Evolutionary conservation across 1,139 yeast genomes (phyloP), one percentile per base, ranked within the genome.

Genomic region (Hyphopichia buzzinii): DNA sequence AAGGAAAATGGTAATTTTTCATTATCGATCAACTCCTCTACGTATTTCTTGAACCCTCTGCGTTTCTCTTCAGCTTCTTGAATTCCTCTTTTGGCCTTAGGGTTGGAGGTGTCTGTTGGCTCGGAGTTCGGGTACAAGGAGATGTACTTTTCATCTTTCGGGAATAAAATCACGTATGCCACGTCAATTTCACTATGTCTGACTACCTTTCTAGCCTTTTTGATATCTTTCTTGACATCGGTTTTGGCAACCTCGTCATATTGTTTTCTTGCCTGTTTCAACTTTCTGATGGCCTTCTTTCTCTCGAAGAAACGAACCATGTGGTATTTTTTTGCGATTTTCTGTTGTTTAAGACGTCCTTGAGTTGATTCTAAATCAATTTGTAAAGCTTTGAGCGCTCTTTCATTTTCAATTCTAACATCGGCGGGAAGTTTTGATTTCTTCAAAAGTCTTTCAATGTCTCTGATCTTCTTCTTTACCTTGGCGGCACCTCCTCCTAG

Each of bases 301-400:
- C 76, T 77, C 59, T 92, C 98, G 45, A 92, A 87, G 54, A 94
- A 92, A 46, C 94, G 74, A 33, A 92, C 92, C 94, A 89, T 90
- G 54, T 88, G 97, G 58, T 94, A 92, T 60, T 83, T 86, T 48
- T 81, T 76, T n/a, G 88, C 79, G 31, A 74, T 64, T 39, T 77
- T 75, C 48, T 75, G 77, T 6, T 81, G 77, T 47, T 73, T 74
- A 34, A 72, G 67, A 29, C 69, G 67, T 23, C 60, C 44, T 44
- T 77, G 74, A 8, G 79, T 77, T 34, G 72, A 72, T 38, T 70
- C 74, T 35, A 89, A 67, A 54, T 90, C 96, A 3, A 74, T 64
- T 40, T 77, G 72, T 39, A 89, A 64, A 0, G 94, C 90, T 39
- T 78, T 79, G 40, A 92, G 64, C 2, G 95, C 90, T 62, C 97